Percentiles rank a stretch among this genome's conserved stretches.
phyloP scores from a whole-genome alignment of 768 basidiomycete genomes.

The Lentinula aciculospora region DNA sequence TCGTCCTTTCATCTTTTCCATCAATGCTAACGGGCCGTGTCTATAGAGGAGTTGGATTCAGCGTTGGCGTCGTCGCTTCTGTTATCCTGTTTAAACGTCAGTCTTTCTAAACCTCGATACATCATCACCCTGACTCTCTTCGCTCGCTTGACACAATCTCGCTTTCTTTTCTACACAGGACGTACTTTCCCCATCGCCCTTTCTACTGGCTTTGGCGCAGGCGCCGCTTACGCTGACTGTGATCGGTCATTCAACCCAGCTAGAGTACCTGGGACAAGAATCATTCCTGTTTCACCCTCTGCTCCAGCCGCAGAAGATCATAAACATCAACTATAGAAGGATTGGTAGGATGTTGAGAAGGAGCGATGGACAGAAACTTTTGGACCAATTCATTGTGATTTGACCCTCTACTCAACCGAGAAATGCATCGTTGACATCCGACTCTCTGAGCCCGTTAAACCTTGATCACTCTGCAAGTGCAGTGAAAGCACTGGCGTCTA shows the following conservation, averaged over 20 bases:
- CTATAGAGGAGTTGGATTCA: conserved; percentile 79
- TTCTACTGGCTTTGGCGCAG: conserved; percentile 81
- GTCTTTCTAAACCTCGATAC: no score
- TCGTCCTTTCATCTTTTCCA: neutral
- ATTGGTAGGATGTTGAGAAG: neutral
- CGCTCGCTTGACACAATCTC: no score
- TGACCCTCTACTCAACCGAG: no score
- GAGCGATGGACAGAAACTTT: no score
- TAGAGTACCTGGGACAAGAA: conserved; percentile 76
- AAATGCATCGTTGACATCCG: no score
- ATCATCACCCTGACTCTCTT: no score
- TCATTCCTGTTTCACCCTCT: conserved; percentile 37
- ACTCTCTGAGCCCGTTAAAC: no score
- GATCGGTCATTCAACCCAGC: conserved; percentile 92
- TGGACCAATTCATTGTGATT: no score
- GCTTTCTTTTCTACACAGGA: conserved; percentile 38
- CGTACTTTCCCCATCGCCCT: conserved; percentile 90
- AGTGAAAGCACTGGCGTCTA: no score
- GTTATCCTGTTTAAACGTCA: conserved; percentile 88
- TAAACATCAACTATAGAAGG: neutral
- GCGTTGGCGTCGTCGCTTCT: conserved; percentile 82
- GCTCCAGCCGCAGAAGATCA: neutral
- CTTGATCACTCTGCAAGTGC: no score
- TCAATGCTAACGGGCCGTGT: conserved; percentile 9
- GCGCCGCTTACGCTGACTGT: conserved; percentile 87